Percentiles rank a stretch among this genome's conserved stretches.
Evolutionary conservation across 768 basidiomycete genomes (phyloP).

Genomic region (Lactarius sanguifluus): DNA sequence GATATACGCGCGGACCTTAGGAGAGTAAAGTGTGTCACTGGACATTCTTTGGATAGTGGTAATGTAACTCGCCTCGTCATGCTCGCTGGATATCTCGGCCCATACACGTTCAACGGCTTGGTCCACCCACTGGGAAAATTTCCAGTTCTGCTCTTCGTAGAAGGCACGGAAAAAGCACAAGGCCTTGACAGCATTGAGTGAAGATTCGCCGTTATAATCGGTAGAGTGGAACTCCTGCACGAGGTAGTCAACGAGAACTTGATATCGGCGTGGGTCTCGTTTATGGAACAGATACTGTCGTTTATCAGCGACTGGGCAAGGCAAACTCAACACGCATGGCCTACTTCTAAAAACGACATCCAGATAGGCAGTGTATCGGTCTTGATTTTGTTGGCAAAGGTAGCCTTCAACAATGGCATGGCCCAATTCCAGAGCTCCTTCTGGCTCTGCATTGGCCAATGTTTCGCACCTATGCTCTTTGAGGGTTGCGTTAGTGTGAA

Average conservation of each 20-base stretch:
- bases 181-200: conserved; percentile 75
- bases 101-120: conserved; percentile 66
- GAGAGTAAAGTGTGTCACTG: conserved; percentile 2
- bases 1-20: conserved; percentile 70
- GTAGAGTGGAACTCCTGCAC: conserved; percentile 59
- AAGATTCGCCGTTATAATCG: conserved; percentile 80
- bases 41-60: conserved; percentile 13
- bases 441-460: conserved; percentile 79
- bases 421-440: conserved; percentile 79
- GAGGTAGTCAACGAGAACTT: conserved; percentile 75
- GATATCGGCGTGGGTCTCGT: conserved; percentile 80
- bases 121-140: conserved; percentile 77
- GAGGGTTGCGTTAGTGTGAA: conserved; percentile 11
- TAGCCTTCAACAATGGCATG: conserved; percentile 58
- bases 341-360: conserved; percentile 76
- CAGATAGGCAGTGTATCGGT: conserved; percentile 79
- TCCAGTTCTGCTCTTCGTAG: conserved; percentile 74
- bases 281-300: conserved; percentile 70
- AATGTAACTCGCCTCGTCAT: conserved; percentile 61
- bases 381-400: conserved; percentile 70
- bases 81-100: conserved; percentile 69
- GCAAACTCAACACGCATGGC: conserved; percentile 12
- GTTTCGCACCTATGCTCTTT: conserved; percentile 63
- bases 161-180: conserved; percentile 67
- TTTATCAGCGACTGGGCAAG: conserved; percentile 4